Percentiles rank a stretch among this genome's conserved stretches.
Evolutionary conservation across 192 early-diverging fungal species (phyloP).

Genomic region (Coemansia aciculifera): DNA sequence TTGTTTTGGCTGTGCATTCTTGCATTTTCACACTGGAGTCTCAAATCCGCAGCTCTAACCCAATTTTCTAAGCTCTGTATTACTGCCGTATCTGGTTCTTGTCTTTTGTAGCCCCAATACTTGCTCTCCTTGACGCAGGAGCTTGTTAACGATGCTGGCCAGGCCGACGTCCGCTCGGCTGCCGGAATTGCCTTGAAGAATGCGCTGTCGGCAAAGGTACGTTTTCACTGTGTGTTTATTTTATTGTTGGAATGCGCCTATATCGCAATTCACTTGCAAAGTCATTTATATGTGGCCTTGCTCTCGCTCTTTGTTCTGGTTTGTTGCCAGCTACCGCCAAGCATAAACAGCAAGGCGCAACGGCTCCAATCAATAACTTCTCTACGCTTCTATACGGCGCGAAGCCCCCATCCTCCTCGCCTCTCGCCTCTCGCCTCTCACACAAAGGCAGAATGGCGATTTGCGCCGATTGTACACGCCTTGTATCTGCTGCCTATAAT

Average conservation of each 20-base stretch:
- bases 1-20: conserved; percentile 12
- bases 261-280: neutral
- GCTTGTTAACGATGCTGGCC: conserved; percentile 74
- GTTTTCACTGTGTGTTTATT: neutral
- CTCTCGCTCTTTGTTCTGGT: neutral
- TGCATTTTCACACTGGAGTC: conserved; percentile 13
- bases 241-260: neutral
- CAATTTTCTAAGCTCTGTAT: conserved; percentile 7
- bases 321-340: neutral
- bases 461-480: neutral
- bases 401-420: neutral
- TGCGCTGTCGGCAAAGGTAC: conserved; percentile 60
- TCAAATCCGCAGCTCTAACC: conserved; percentile 5
- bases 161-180: conserved; percentile 66
- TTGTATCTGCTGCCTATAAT: neutral
- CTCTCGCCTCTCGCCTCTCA: neutral
- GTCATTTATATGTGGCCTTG: neutral
- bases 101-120: conserved; percentile 61
- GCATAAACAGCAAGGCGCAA: neutral
- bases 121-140: conserved; percentile 74
- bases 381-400: neutral
- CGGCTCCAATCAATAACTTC: neutral
- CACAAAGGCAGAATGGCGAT: neutral
- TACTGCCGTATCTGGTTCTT: conserved; percentile 7
- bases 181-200: conserved; percentile 96